Base-by-base conservation (phyloP, 2,329 filamentous ascomycete genomes). In the Neofusicoccum laricinum region DNA sequence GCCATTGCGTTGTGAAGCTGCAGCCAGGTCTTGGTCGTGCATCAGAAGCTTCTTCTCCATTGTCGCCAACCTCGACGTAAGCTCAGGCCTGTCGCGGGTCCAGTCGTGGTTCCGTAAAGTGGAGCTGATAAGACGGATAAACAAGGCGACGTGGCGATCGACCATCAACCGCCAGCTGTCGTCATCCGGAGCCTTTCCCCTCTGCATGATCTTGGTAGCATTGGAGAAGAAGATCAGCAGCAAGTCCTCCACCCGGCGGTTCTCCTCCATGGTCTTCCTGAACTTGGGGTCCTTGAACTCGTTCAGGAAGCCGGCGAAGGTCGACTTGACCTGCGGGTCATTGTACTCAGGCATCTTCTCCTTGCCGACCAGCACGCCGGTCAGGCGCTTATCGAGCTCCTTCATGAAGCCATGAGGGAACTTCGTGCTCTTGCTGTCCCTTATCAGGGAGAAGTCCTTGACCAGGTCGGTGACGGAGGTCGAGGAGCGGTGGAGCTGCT, bases 211-310 rank as follows among this genome's bases (percentile, higher is more conserved):
- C 76, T 96, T 96, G 50, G 92, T 96, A 6, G 95, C 93, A 67
- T 92, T 90, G 1, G 93, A 96, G 79, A 96, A 98, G 82, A 99
- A 98, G 68, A 98, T 97, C 69, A 99, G 84, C 59, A 99, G 88
- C 59, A 98, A 81, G 68, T 96, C 93, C 77, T 99, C 95, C 21
- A 96, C 89, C 72, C 94, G 89, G 67, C 94, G 87, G 76, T 97
- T 94, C 79, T 96, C 96, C 73, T 97, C 93, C 82, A 97, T 92
- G 65, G 88, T 90, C 80, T 93, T 96, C 69, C 92, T 89, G 73
- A 97, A 97, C 50, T 87, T 88, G 67, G 89, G 88, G 67, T 96
- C 92, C 70, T 94, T 97, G 76, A 99, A 91, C 64, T 92, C 90
- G 65, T 94, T 97, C 75, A 97, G 90, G 68, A 97, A 97, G 68